Conservation (phyloP, 2,329 filamentous ascomycete species). For the Lachnellula arida region DNA sequence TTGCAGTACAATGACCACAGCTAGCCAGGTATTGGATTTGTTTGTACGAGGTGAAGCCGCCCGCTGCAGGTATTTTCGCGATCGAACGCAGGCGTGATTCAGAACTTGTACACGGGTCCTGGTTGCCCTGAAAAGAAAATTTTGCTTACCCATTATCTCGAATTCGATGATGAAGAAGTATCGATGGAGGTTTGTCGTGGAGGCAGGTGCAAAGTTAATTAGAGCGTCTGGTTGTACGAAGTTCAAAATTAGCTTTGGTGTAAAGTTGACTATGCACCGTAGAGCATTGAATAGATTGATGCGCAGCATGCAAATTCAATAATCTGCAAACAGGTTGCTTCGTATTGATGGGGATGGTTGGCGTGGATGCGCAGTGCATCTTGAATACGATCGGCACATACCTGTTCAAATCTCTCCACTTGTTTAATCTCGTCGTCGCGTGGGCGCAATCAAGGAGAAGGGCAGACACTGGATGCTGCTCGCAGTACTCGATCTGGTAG, state of each 20-base stretch:
- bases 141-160: conserved; percentile 33
- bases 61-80: conserved; percentile 7
- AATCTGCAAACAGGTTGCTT: conserved; percentile 2
- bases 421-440: conserved; percentile 5
- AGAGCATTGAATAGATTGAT: conserved; percentile 1
- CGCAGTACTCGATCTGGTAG: conserved; percentile 14
- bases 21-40: conserved; percentile 1
- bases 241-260: conserved; percentile 21
- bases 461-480: not conserved
- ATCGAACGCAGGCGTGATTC: conserved; percentile 1
- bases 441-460: conserved; percentile 13
- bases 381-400: conserved; percentile 25
- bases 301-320: conserved; percentile 1
- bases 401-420: conserved; percentile 19
- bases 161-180: conserved; percentile 25
- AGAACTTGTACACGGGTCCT: conserved; percentile 6
- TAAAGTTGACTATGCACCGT: not conserved
- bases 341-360: conserved; percentile 16
- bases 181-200: conserved; percentile 26
- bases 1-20: conserved; percentile 5
- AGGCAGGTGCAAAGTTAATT: conserved; percentile 20
- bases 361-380: conserved; percentile 16
- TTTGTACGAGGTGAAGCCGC: conserved; percentile 3
- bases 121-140: conserved; percentile 19
- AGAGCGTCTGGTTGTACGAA: conserved; percentile 12